Evolutionary conservation across 23 red algal genomes (phyloP).

Genomic region (Gracilaria gracilis): DNA sequence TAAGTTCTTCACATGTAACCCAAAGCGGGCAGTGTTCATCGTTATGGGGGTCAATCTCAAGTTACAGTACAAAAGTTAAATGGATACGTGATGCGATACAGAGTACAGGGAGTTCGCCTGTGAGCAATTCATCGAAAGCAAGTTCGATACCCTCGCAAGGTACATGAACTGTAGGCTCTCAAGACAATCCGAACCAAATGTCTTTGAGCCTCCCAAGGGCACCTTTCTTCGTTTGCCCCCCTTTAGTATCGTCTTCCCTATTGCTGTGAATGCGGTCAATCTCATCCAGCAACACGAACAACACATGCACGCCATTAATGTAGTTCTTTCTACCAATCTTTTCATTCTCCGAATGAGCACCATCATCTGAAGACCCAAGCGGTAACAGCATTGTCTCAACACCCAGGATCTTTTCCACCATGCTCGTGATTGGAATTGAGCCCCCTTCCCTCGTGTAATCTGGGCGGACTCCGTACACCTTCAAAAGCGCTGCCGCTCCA

Average conservation of each 20-base stretch:
- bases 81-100: neutral
- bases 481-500: slow-evolving; percentile 55
- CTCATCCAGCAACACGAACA: slow-evolving; percentile 72
- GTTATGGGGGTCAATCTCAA: neutral
- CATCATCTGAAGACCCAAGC: slow-evolving; percentile 70
- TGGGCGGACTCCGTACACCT: slow-evolving; percentile 75
- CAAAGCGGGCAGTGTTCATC: neutral
- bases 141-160: neutral
- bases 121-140: neutral
- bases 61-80: neutral
- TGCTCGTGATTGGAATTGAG: slow-evolving; percentile 71
- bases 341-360: slow-evolving; percentile 83
- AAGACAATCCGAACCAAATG: slow-evolving; percentile 76
- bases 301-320: slow-evolving; percentile 66
- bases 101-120: too few relatives aligned
- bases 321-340: slow-evolving; percentile 88
- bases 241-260: slow-evolving; percentile 4
- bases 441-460: slow-evolving; percentile 89
- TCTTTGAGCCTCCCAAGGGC: slow-evolving; percentile 59
- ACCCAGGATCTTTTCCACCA: slow-evolving; percentile 68
- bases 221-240: slow-evolving; percentile 32
- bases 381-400: slow-evolving; percentile 79
- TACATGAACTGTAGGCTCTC: neutral
- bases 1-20: neutral
- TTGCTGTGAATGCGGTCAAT: slow-evolving; percentile 49